Base-by-base conservation (phyloP, 2,329 filamentous ascomycete species). In the Penicillium sp. region DNA sequence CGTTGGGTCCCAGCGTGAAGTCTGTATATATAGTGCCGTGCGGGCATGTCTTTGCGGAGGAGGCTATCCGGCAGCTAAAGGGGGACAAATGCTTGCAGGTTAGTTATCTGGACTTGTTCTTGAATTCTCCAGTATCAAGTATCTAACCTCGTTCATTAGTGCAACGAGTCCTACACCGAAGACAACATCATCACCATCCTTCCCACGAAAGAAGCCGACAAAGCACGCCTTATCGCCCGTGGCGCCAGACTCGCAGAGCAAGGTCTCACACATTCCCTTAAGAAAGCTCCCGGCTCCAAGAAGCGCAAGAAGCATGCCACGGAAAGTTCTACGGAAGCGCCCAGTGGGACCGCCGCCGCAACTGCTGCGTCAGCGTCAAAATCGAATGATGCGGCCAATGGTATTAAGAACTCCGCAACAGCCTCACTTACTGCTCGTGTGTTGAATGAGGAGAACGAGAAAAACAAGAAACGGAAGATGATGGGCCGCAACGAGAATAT, bases 21-120 rank as follows among this genome's bases (percentile, higher is more conserved):
- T 84, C 92, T 0, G 91, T 96, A 1, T 99, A 98, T 69, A 70
- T 99, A 2, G 91, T 98, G 4, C 95, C 95, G 0, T 99, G 95
- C 70, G 96, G 95, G 0, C 96, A 99, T 79, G 93, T 91, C 0
- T 98, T 98, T 76, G 89, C 91, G 0, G 92, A 96, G 61, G 87
- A 87, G 54, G 92, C 92, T 7, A 88, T 98, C 65, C 90, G 88
- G 66, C 90, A 95, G 75, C 86, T 96, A n/a, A 81, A 82, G 24
- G 83, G 79, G 2, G 88, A 90, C 63, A 81, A 79, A 63, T 89
- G 86, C 66, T 71, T 86, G 61, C 78, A 83, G 75, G 82, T 83
- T 69, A 55, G 79, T 60, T 10, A 0, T 0, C n/a, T 18, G 6
- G 10, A 27, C n/a, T 18, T 10, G 9, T 6, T 13, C 11, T 16